Evolutionary conservation across 2,329 filamentous ascomycete species (phyloP), one percentile per base, ranked within the genome.

Genomic region (Penicillium brevicompactum): DNA sequence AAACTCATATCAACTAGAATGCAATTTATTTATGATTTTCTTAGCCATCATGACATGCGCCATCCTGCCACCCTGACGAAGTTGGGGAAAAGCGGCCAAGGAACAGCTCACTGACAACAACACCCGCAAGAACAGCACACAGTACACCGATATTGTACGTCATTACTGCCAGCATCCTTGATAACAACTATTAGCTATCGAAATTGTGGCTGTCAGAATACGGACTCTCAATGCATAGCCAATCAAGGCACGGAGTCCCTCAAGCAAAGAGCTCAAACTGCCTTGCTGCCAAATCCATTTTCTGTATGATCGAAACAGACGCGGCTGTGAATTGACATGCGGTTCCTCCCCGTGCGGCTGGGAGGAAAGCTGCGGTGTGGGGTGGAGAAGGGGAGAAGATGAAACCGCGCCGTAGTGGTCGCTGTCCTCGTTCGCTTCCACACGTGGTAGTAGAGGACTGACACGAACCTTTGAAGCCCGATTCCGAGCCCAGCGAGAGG

Each of bases 81-180:
- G 22, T 18, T 3, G 34, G 51, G n/a, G 44, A 41, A 51, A 46
- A 59, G n/a, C 49, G 51, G 14, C 51, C 59, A 16, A 61, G 27
- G 5, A 49, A 38, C 32, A 58, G 30, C 22, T 60, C 60, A 2
- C 53, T 53, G 1, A 53, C 38, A 2, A 59, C 3, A 14, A 60
- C 51, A 5, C 55, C 60, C 5, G 9, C 44, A 9, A 62, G 38
- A 9, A 62, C 51, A 14, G 55, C 48, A 38, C 46, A 48, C 5
- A 60, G 50, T 1, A 60, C 31, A 3, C 60, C 58, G 1, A 53
- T 27, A 21, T 60, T 62, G 27, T 57, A 55, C 7, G 55, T 57
- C 60, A 62, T 62, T 4, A 62, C 51, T 0, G 56, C 53, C 13
- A 62, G 21, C 60, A 62, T 60, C 11, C 60, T 60, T 16, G 2